A percentile compares a stretch with the other conserved stretches of the same genome.
Evolutionary conservation across 2,329 filamentous ascomycete species (phyloP).

Genomic region (Xylaria sp.): DNA sequence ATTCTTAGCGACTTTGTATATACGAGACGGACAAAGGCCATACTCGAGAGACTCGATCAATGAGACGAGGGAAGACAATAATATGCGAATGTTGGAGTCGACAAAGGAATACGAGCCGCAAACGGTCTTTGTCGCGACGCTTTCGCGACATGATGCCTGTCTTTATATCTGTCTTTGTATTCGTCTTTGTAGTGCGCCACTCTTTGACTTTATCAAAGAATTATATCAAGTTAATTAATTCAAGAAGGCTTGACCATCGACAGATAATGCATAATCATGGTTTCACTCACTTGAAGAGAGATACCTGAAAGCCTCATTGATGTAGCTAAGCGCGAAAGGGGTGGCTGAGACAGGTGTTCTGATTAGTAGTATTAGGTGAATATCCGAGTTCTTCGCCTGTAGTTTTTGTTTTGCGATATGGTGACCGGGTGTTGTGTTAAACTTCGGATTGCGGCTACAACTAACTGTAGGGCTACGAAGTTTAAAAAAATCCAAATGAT

Average conservation of each 20-base stretch:
- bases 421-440: too few relatives aligned
- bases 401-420: not conserved
- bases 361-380: not conserved
- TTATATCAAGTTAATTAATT: too few relatives aligned
- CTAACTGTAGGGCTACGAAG: too few relatives aligned
- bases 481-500: too few relatives aligned
- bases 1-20: not conserved
- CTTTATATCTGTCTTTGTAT: slow-evolving; percentile 12
- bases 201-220: too few relatives aligned
- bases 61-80: not conserved
- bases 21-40: not conserved
- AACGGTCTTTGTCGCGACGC: slow-evolving; percentile 16
- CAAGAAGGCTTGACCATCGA: too few relatives aligned
- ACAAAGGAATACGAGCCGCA: slow-evolving; percentile 22
- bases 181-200: not conserved
- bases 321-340: not conserved
- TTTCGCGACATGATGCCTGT: not conserved
- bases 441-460: too few relatives aligned
- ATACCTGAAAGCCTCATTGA: not conserved
- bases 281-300: not conserved
- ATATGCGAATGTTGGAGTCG: not conserved
- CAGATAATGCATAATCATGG: not conserved
- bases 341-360: not conserved
- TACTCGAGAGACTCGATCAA: not conserved
- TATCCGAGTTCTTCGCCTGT: not conserved